Evolutionary conservation across 163 green algal species (phyloP).

Genomic region (Scenedesmus sp.): DNA sequence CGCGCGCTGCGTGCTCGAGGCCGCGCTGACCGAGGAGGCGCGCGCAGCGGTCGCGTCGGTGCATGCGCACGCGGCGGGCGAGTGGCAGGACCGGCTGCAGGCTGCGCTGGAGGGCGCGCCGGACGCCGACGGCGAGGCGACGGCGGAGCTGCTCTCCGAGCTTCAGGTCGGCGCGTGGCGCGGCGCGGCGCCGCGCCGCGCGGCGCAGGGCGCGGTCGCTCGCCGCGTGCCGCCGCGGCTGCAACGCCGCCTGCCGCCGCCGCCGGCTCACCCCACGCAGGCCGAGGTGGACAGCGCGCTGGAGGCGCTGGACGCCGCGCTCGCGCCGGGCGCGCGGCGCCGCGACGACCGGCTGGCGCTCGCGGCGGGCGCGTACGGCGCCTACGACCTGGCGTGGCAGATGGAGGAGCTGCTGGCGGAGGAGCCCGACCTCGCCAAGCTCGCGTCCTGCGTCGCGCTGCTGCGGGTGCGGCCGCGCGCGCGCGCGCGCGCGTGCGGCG

Average conservation of each 20-base stretch:
- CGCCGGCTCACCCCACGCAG: no score
- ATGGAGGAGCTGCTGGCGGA: constrained; percentile 38
- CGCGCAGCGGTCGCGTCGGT: not conserved
- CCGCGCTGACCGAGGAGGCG: not conserved
- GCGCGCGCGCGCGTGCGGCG: not conserved
- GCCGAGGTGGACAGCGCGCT: constrained; percentile 15
- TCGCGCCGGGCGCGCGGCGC: not conserved
- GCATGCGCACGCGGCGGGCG: not conserved
- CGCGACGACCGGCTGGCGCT: not conserved
- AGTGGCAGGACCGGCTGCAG: constrained; percentile 20
- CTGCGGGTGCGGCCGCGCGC: constrained; percentile 17
- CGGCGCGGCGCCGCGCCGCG: no score
- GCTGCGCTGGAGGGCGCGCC: not conserved
- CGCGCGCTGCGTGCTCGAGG: constrained; percentile 5
- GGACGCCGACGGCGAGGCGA: constrained; percentile 1
- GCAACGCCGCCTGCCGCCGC: no score
- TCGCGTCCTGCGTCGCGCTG: constrained; percentile 25
- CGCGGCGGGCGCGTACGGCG: constrained; percentile 23
- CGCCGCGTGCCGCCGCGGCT: not conserved
- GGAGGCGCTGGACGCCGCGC: not conserved
- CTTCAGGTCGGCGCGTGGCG: not conserved
- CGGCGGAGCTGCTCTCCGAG: constrained; percentile 18
- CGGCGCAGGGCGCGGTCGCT: no score
- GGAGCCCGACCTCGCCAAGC: constrained; percentile 14
- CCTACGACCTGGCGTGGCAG: constrained; percentile 41